Percentiles rank a stretch among this genome's conserved stretches.
These are phyloP conservation scores for Amphibolis antarctica DNA, from an alignment of 106 monocot genomes.

Conservation along the genomic window DNA sequence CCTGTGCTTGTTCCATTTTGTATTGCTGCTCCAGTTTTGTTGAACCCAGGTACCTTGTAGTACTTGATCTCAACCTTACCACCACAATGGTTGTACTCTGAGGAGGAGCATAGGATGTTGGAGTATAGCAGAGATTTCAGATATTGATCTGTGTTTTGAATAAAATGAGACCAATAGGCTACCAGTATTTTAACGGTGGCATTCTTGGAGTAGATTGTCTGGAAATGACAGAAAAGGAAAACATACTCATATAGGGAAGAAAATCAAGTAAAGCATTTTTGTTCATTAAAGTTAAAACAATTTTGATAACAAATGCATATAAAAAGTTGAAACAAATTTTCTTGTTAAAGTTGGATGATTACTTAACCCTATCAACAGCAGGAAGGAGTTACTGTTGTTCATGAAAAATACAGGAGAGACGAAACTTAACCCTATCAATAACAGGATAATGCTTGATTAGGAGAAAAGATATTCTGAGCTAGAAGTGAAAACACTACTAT, in stretches of 20 bases:
- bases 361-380: too few species aligned
- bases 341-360: not conserved
- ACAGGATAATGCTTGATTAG: too few species aligned
- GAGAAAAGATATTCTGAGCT: too few species aligned
- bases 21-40: conserved; percentile 55
- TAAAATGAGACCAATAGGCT: conserved; percentile 70
- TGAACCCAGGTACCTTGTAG: conserved; percentile 63
- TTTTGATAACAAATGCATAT: too few species aligned
- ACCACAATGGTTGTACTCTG: conserved; percentile 54
- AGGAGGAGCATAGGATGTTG: conserved; percentile 62
- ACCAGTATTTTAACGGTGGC: conserved; percentile 63
- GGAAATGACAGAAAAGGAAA: conserved; percentile 2
- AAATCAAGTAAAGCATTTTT: not conserved
- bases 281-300: not conserved
- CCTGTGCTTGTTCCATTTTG: conserved; percentile 34
- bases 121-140: conserved; percentile 69
- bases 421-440: too few species aligned
- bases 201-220: conserved; percentile 78
- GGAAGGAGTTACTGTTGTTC: too few species aligned
- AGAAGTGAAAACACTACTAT: too few species aligned
- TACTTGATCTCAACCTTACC: conserved; percentile 65
- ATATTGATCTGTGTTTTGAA: conserved; percentile 61
- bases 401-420: too few species aligned
- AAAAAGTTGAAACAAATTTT: not conserved
- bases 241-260: not conserved